Evolutionary conservation across 2,329 filamentous ascomycete genomes (phyloP), one percentile per base, ranked within the genome.

Genomic region (Fusarium robinianum): DNA sequence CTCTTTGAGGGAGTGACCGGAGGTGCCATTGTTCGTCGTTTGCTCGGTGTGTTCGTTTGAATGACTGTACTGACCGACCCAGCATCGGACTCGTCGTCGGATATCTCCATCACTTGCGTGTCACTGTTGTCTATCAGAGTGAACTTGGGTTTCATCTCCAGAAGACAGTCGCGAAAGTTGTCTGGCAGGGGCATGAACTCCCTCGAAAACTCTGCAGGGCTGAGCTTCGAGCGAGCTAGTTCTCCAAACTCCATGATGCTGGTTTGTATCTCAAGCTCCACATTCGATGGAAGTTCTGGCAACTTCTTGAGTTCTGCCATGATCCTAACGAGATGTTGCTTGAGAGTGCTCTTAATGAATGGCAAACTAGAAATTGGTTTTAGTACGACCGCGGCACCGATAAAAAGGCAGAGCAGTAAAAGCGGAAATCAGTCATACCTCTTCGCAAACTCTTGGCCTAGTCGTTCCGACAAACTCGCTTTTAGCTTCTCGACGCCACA

Each of bases 241-340:
- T 72, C 67, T 0, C 79, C 76, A 48, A 92, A 84, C 1, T 69
- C 70, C 9, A 73, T 71, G 0, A 92, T 63, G 8, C 81, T 79
- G 2, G 77, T 76, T 14, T 77, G 76, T 0, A 95, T 76, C 8
- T 83, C 80, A 0, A 83, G 72, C n/a, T 83, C 77, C 0, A 90
- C 79, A 29, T 90, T 88, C 0, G 72, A 67, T 0, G 86, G 85
- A 0, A 88, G 77, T 24, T 88, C 84, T 0, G 87, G 87, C 0
- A 91, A 75, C 0, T 67, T 68, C 1, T 63, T 52, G 0, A 95
- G 73, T 42, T 85, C 70, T 0, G 60, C 55, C 2, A 80, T 71
- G 3, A 90, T 80, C 0, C 72, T 62, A 0, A 66, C 49, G 0
- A 87, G 73, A 5, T 79, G 71, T 0, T 57, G 53, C 4, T 76